phyloP scores from a whole-genome alignment of 2,329 filamentous ascomycete genomes.

The Exophiala sp. region DNA sequence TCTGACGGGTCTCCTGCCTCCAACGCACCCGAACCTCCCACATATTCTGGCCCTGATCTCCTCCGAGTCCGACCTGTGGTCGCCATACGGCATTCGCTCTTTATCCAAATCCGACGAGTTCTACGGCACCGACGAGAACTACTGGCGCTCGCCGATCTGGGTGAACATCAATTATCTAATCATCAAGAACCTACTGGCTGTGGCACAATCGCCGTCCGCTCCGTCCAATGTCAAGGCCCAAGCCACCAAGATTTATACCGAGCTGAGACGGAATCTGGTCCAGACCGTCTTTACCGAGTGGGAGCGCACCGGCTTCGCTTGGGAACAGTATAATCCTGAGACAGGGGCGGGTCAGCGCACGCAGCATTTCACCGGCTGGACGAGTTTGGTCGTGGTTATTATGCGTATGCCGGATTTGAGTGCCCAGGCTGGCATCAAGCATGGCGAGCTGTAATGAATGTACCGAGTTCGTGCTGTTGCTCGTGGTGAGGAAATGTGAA shows the following conservation, averaged over 20 bases:
- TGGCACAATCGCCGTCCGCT: constrained; percentile 28
- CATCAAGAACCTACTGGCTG: constrained; percentile 69
- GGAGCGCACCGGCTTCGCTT: constrained; percentile 89
- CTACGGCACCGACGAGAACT: constrained; percentile 90
- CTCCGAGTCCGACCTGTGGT: constrained; percentile 84
- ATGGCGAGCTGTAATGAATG: constrained; percentile 20
- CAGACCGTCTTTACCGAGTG: constrained; percentile 83
- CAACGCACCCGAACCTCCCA: constrained; percentile 68
- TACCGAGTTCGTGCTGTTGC: too few relatives aligned
- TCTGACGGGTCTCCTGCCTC: constrained; percentile 69
- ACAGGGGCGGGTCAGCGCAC: constrained; percentile 90
- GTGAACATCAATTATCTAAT: constrained; percentile 93
- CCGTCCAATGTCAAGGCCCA: constrained; percentile 34
- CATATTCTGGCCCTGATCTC: constrained; percentile 70
- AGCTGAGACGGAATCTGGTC: constrained; percentile 75
- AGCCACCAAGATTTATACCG: constrained; percentile 67
- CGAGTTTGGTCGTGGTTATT: constrained; percentile 94
- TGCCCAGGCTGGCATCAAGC: constrained; percentile 26
- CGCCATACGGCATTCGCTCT: constrained; percentile 78
- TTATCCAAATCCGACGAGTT: constrained; percentile 75
- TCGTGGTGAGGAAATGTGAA: too few relatives aligned
- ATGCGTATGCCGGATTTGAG: constrained; percentile 81
- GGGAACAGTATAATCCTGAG: constrained; percentile 97
- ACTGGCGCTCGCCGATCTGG: constrained; percentile 94
- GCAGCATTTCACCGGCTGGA: constrained; percentile 98